Base-by-base conservation (phyloP, 192 early-diverging fungal species). In the Helicostylum pulchrum region DNA sequence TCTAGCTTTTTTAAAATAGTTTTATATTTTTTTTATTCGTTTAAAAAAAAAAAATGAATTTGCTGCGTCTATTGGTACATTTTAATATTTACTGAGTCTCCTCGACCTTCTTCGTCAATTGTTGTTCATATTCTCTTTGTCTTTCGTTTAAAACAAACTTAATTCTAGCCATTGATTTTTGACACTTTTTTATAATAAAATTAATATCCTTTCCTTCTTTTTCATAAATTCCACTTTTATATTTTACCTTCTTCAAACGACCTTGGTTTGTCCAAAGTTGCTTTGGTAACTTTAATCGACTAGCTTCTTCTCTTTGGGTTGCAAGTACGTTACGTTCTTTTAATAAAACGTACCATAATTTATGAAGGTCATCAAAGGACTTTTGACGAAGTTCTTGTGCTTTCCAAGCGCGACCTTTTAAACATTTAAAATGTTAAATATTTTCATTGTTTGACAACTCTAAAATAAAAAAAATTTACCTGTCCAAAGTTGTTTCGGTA, bases 311-410 rank as follows among this genome's bases (percentile, higher is more conserved):
- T 58, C 67, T 73, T 62, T 92, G 90, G 43, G 86, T 86, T 42
- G 88, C 88, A 50, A 93, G 78, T 53, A 90, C 36, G 55, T 93
- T 93, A 72, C 90, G 88, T 67, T 93, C 92, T 77, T 93, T 93
- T 34, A 93, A 77, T 64, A 91, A 75, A 19, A 92, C 79, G 68
- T 87, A 95, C 97, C 97, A 99, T 65, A 99, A 79, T 76, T 89
- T 91, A 76, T 97, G 97, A 64, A 99, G 80, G 75, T 99, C 97
- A 45, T 99, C 93, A 81, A 96, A 99, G 51, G 87, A 91, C 83
- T 99, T 99, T 62, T 79, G 70, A 17, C 97, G 83, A 61, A 99
- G 83, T 77, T 97, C 97, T 34, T 83, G 83, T 10, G 90, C 90
- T 59, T 78, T 77, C 97, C 97, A 99, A 51, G 91, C 83, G 12